These are phyloP conservation scores for Backusella macrospora DNA, from an alignment of 192 early-diverging fungal genomes.

Conservation along the genomic window DNA sequence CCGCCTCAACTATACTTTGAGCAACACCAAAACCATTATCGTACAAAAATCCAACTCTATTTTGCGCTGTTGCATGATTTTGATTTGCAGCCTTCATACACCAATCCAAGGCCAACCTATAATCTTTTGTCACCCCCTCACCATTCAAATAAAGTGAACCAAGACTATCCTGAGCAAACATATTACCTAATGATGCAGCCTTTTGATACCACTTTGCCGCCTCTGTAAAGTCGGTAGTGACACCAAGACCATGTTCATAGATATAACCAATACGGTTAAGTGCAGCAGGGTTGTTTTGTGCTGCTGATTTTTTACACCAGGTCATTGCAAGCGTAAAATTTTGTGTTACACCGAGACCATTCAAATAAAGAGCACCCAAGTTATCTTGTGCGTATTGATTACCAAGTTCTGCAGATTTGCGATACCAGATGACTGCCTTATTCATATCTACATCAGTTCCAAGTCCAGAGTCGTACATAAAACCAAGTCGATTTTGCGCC, in stretches of 20 bases:
- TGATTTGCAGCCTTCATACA: conserved; percentile 67
- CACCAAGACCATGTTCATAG: conserved; percentile 82
- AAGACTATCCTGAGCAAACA: conserved; percentile 50
- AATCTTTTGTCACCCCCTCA: conserved; percentile 34
- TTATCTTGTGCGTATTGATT: conserved; percentile 64
- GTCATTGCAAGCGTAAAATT: conserved; percentile 51
- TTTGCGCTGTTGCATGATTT: conserved; percentile 80
- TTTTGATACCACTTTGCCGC: conserved; percentile 55
- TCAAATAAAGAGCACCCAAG: conserved; percentile 72
- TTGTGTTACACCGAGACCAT: conserved; percentile 57
- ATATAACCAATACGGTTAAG: conserved; percentile 78
- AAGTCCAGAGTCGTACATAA: conserved; percentile 50
- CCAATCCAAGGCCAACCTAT: conserved; percentile 62
- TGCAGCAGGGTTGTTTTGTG: conserved; percentile 57
- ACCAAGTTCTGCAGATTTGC: conserved; percentile 47
- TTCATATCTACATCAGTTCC: conserved; percentile 28
- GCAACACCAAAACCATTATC: conserved; percentile 69
- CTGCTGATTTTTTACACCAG: conserved; percentile 60
- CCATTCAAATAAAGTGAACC: conserved; percentile 3
- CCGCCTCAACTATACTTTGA: conserved; percentile 39
- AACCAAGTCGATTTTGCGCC: conserved; percentile 52
- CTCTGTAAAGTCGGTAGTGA: conserved; percentile 49
- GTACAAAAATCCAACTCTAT: conserved; percentile 78
- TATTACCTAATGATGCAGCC: conserved; percentile 54
- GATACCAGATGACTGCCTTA: conserved; percentile 35